Evolutionary conservation across 208 protist species (phyloP).

Genomic region (Endotrypanum monterogeii): DNA sequence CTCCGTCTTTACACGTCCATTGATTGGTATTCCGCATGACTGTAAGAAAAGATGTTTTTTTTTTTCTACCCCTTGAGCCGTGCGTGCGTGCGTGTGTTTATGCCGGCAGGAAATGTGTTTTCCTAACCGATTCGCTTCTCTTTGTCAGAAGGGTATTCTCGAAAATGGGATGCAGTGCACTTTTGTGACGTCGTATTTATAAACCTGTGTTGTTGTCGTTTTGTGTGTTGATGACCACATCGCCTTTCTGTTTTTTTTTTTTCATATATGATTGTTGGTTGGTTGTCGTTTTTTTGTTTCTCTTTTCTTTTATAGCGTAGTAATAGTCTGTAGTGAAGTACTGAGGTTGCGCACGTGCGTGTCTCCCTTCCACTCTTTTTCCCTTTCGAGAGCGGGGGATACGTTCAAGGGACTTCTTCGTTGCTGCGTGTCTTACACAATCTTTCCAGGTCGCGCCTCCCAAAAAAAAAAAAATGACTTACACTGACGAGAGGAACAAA

Average conservation of each 20-base stretch:
- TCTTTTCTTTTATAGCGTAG: slow-evolving; percentile 26
- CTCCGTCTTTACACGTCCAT: too few relatives aligned
- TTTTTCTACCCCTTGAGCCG: neutral
- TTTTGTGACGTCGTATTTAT: too few relatives aligned
- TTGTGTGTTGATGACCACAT: neutral
- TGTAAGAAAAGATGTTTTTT: neutral
- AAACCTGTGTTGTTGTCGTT: too few relatives aligned
- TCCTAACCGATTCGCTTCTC: neutral
- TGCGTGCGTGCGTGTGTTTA: neutral
- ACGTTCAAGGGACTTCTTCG: too few relatives aligned
- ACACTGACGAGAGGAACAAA: too few relatives aligned
- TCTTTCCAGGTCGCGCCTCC: too few relatives aligned
- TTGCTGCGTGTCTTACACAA: too few relatives aligned
- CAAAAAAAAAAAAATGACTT: too few relatives aligned
- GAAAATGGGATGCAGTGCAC: too few relatives aligned
- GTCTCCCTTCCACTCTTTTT: neutral
- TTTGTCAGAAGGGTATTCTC: neutral
- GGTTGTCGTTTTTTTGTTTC: slow-evolving; percentile 6
- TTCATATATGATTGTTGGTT: neutral
- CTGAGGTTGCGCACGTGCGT: neutral
- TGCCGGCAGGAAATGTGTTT: neutral
- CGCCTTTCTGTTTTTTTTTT: too few relatives aligned
- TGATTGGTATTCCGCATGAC: neutral
- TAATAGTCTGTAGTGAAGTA: slow-evolving; percentile 31
- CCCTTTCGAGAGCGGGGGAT: too few relatives aligned